Evolutionary conservation across 192 early-diverging fungal species (phyloP).

Genomic region (Phlyctochytrium bullatum): DNA sequence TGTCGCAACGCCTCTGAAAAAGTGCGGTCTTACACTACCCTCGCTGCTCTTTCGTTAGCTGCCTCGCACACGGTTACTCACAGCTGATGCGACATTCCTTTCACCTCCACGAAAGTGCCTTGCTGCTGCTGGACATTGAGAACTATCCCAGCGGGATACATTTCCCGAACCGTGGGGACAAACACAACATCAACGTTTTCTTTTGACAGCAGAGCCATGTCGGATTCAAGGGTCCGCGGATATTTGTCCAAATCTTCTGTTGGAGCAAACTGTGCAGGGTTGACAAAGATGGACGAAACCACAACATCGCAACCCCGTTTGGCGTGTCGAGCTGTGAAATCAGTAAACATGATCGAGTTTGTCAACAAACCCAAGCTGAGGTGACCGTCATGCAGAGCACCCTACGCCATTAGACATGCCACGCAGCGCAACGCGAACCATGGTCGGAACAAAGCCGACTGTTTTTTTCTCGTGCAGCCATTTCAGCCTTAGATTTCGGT

Average conservation of each 20-base stretch:
- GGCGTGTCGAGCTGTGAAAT: conserved; percentile 49
- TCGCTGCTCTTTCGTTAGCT: conserved; percentile 47
- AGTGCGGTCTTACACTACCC: conserved; percentile 86
- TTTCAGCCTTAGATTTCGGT: conserved; percentile 45
- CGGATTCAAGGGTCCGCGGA: conserved; percentile 78
- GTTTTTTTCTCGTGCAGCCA: conserved; percentile 63
- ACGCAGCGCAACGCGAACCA: conserved; percentile 46
- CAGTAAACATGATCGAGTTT: neutral
- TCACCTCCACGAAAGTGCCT: conserved; percentile 91
- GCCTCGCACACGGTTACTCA: conserved; percentile 7
- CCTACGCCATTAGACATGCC: conserved; percentile 39
- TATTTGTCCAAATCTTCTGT: conserved; percentile 89
- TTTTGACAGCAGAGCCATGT: conserved; percentile 66
- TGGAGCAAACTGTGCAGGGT: conserved; percentile 98
- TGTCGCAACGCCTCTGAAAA: conserved; percentile 96
- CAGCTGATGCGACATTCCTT: conserved; percentile 86
- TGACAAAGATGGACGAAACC: conserved; percentile 91
- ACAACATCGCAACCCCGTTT: conserved; percentile 63
- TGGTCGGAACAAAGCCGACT: conserved; percentile 97
- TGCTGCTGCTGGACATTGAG: conserved; percentile 73
- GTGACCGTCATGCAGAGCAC: conserved; percentile 91
- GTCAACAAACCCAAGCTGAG: conserved; percentile 61
- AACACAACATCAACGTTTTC: conserved; percentile 39
- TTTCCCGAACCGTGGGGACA: conserved; percentile 65
- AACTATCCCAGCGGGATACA: conserved; percentile 92